Percentiles rank a stretch among this genome's conserved stretches.
These are phyloP conservation scores for Oehlia diaphana DNA, from an alignment of 192 early-diverging fungal genomes.

Conservation along the genomic window DNA sequence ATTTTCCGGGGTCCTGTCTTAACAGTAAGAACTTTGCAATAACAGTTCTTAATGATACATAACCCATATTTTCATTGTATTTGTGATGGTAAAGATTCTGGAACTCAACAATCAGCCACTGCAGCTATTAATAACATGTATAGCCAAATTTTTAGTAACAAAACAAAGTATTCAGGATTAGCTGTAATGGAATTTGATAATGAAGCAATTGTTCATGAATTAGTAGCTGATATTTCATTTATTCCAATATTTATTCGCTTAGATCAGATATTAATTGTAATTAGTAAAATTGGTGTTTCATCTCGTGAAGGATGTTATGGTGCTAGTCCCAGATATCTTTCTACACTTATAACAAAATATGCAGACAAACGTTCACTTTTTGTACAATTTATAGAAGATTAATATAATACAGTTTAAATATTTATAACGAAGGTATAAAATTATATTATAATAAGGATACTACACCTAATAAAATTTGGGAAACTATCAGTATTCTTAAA, in stretches of 20 bases:
- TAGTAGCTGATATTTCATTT: background rate
- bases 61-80: background rate
- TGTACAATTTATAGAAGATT: background rate
- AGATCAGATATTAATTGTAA: background rate
- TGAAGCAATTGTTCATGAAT: background rate
- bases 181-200: background rate
- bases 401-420: background rate
- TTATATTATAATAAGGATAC: background rate
- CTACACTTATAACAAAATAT: background rate
- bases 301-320: background rate
- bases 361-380: background rate
- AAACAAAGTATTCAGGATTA: background rate
- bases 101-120: background rate
- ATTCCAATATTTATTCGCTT: background rate
- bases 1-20: no score
- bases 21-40: background rate
- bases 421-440: background rate
- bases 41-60: background rate
- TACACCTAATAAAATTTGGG: background rate
- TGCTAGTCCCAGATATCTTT: background rate
- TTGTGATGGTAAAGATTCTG: background rate
- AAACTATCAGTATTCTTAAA: background rate
- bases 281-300: background rate
- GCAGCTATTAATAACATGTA: background rate
- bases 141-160: background rate